phyloP scores from a whole-genome alignment of 208 protist genomes.

The Porcisia deanei region DNA sequence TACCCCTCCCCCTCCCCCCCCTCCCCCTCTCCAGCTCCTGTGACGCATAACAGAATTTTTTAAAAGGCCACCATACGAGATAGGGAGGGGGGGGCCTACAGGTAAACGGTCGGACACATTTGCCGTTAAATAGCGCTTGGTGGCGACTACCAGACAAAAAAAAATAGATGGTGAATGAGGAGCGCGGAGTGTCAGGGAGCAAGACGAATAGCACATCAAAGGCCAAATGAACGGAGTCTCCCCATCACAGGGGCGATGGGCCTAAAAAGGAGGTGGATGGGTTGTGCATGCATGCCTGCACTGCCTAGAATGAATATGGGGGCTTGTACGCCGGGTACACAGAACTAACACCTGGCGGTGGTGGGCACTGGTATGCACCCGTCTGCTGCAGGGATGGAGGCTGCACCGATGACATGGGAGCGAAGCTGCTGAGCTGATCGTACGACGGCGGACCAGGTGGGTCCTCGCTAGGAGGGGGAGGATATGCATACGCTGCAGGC shows the following conservation, averaged over 20 bases:
- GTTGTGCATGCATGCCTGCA: not conserved
- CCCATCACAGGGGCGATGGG: too few relatives aligned
- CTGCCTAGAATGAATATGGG: conserved; percentile 16
- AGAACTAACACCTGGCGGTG: not conserved
- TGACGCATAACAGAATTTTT: too few relatives aligned
- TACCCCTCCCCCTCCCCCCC: too few relatives aligned
- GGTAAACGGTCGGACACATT: not conserved
- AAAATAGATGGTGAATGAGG: not conserved
- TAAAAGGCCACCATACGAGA: too few relatives aligned
- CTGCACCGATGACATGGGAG: not conserved
- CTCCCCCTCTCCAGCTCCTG: too few relatives aligned
- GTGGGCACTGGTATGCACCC: conserved; percentile 26
- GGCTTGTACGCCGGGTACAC: conserved; percentile 31
- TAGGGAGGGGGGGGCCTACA: not conserved
- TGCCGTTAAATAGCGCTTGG: too few relatives aligned
- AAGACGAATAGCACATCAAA: not conserved
- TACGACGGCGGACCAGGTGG: conserved; percentile 21
- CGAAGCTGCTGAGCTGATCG: conserved; percentile 23
- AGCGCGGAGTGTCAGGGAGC: not conserved
- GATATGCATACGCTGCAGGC: conserved; percentile 1
- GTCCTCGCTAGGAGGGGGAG: conserved; percentile 4
- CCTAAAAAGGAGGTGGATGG: too few relatives aligned
- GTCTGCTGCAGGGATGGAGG: conserved; percentile 1
- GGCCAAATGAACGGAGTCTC: not conserved
- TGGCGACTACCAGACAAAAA: not conserved